phyloP scores from a whole-genome alignment of 768 basidiomycete genomes.

The Leccinum obscurum region DNA sequence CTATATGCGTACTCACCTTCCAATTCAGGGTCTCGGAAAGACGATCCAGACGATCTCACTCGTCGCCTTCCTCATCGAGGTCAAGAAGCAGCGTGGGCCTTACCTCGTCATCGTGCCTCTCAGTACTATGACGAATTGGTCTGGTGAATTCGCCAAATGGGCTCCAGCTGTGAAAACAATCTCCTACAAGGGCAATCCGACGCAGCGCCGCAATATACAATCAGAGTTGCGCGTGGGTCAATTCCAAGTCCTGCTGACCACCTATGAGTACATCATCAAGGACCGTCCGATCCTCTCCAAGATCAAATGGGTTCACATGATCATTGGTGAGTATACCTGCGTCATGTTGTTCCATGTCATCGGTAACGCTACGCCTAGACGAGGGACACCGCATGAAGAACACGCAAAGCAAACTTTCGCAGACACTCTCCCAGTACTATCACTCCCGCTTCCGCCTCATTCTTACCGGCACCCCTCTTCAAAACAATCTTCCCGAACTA shows the following conservation, averaged over 20 bases:
- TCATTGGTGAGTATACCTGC: slow-evolving; percentile 63
- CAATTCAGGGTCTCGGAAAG: slow-evolving; percentile 83
- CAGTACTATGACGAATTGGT: slow-evolving; percentile 97
- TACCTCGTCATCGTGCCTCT: slow-evolving; percentile 95
- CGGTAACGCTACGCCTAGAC: slow-evolving; percentile 43
- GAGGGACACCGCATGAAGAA: slow-evolving; percentile 99
- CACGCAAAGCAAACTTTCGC: slow-evolving; percentile 83
- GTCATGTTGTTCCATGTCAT: not conserved
- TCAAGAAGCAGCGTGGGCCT: slow-evolving; percentile 87
- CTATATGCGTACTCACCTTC: slow-evolving; percentile 11
- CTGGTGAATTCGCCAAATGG: slow-evolving; percentile 97
- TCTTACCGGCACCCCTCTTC: slow-evolving; percentile 92
- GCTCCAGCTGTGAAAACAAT: slow-evolving; percentile 78
- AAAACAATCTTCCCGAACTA: slow-evolving; percentile 95
- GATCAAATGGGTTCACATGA: slow-evolving; percentile 97
- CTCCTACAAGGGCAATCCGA: slow-evolving; percentile 91
- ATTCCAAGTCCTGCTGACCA: slow-evolving; percentile 92
- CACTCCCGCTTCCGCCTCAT: slow-evolving; percentile 92
- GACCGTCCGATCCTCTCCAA: slow-evolving; percentile 89
- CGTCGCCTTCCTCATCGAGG: slow-evolving; percentile 92
- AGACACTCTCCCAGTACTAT: slow-evolving; percentile 90
- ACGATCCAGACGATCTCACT: slow-evolving; percentile 95
- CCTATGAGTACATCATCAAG: slow-evolving; percentile 98
- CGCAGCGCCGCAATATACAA: slow-evolving; percentile 77
- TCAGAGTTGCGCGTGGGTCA: slow-evolving; percentile 73